Evolutionary conservation across 2,329 filamentous ascomycete genomes (phyloP), one percentile per base, ranked within the genome.

Genomic region (Akanthomyces dipterigenus): DNA sequence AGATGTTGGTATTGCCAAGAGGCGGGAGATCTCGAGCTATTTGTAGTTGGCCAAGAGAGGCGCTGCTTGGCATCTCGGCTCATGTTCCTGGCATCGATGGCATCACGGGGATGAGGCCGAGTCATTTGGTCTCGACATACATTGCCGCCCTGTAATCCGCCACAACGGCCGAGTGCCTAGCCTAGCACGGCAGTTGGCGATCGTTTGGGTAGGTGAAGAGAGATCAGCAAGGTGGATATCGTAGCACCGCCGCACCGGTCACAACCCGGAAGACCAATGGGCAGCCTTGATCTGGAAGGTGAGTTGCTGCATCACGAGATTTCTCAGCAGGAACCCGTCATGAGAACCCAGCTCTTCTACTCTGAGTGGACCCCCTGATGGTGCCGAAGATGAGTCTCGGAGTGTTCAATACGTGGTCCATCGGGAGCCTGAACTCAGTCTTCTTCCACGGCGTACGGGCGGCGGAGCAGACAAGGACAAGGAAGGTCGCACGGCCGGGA

Each of bases 101-200:
- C 18, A 20, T 12, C 18, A 40, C 18, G 18, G 16, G n/a, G 12
- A 40, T 12, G 36, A 55, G 11, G 22, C 45, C 45, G 24, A 49
- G 31, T 28, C 28, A 11, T n/a, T 14, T 20, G 14, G 20, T 48
- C 5, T 5, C 43, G 11, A 20, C 12, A 26, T 26, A 48, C 20
- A 48, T 16, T 26, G 16, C 24, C 16, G 24, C 20, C 20, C 18
- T 26, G 43, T 36, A 11, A 18, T 48, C 38, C 16, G 43, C n/a
- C 55, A 36, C 11, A 18, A 14, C 18, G 9, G 31, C 34, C 3
- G 20, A 12, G 12, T 8, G 16, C 20, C 43, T 48, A 48, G 55
- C 42, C 55, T 12, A 48, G 24, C 55, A 57, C n/a, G 55, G 55
- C 43, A 57, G 55, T 18, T 57, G 31, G 7, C 28, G 55, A 57